Percentiles rank a stretch among this genome's conserved stretches.
Evolutionary conservation across 1,284 basidiomycete genomes (phyloP).

Genomic region (Pseudozyma tsukubaensis): DNA sequence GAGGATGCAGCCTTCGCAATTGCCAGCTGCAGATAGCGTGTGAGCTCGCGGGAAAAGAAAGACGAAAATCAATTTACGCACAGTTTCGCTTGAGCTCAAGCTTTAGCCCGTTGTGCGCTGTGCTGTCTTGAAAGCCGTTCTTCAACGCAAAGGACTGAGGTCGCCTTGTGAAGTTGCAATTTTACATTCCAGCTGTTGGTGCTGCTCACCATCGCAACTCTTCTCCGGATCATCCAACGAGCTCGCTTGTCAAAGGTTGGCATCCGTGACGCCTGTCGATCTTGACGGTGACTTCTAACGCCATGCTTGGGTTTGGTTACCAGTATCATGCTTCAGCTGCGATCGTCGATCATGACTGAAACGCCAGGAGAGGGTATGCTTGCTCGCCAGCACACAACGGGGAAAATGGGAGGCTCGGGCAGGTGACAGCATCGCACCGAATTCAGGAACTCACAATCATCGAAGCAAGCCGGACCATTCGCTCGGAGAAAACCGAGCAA

Average conservation of each 20-base stretch:
- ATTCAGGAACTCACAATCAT: no score
- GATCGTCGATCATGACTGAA: slow-evolving; percentile 19
- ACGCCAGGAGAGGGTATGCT: slow-evolving; percentile 13
- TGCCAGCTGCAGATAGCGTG: background rate
- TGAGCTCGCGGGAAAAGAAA: background rate
- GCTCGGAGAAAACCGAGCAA: no score
- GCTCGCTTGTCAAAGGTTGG: slow-evolving; percentile 8
- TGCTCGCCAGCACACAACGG: background rate
- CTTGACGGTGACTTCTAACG: background rate
- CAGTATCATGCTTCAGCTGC: background rate
- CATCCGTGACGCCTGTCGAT: slow-evolving; percentile 9
- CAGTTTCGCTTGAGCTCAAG: background rate
- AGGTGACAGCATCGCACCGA: background rate
- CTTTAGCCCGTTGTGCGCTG: background rate
- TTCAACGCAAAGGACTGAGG: no score
- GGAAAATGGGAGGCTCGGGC: background rate
- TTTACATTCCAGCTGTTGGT: no score
- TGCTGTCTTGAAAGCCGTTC: background rate
- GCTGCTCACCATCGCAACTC: background rate
- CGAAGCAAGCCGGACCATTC: no score
- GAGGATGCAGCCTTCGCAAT: background rate
- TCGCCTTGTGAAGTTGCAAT: no score
- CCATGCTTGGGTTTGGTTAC: background rate
- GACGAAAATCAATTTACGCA: background rate
- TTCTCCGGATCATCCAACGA: slow-evolving; percentile 6